Conservation (phyloP, 2,329 filamentous ascomycete genomes). For the Pyrenophora graminea region DNA sequence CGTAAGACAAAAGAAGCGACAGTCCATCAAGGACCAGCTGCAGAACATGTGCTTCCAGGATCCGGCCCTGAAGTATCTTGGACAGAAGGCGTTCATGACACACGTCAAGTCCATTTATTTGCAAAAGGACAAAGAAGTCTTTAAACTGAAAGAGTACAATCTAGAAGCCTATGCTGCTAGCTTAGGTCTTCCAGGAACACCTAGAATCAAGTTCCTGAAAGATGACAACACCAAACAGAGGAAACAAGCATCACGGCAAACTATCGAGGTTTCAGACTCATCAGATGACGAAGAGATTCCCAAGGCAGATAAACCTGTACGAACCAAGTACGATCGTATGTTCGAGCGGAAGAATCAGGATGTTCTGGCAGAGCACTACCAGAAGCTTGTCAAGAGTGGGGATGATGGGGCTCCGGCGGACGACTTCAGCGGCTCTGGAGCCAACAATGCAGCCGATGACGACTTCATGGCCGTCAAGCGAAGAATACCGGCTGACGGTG, state of each 20-base stretch:
- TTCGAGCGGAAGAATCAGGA: slow-evolving; percentile 97
- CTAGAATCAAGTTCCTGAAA: slow-evolving; percentile 90
- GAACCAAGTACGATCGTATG: slow-evolving; percentile 97
- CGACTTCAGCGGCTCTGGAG: slow-evolving; percentile 37
- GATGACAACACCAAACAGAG: slow-evolving; percentile 82
- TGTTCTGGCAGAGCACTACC: slow-evolving; percentile 90
- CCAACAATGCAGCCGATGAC: slow-evolving; percentile 63
- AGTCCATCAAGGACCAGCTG: slow-evolving; percentile 79
- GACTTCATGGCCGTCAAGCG: slow-evolving; percentile 91
- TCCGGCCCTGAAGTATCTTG: slow-evolving; percentile 89
- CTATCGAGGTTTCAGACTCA: slow-evolving; percentile 62
- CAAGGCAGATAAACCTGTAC: slow-evolving; percentile 67
- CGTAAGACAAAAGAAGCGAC: slow-evolving; percentile 85
- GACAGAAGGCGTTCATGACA: slow-evolving; percentile 92
- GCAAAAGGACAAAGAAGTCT: slow-evolving; percentile 90
- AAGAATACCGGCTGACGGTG: slow-evolving; percentile 73
- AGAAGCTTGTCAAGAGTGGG: slow-evolving; percentile 72
- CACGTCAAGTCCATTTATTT: slow-evolving; percentile 84
- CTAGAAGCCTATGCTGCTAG: slow-evolving; percentile 85
- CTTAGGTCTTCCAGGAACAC: slow-evolving; percentile 85
- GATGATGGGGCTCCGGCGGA: slow-evolving; percentile 48
- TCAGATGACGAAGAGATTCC: slow-evolving; percentile 59
- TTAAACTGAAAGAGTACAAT: slow-evolving; percentile 80
- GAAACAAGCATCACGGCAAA: slow-evolving; percentile 81
- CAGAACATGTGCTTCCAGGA: slow-evolving; percentile 97